Conservation (phyloP, 176 grass and related monocot species). For the Musa troglodytarum region DNA sequence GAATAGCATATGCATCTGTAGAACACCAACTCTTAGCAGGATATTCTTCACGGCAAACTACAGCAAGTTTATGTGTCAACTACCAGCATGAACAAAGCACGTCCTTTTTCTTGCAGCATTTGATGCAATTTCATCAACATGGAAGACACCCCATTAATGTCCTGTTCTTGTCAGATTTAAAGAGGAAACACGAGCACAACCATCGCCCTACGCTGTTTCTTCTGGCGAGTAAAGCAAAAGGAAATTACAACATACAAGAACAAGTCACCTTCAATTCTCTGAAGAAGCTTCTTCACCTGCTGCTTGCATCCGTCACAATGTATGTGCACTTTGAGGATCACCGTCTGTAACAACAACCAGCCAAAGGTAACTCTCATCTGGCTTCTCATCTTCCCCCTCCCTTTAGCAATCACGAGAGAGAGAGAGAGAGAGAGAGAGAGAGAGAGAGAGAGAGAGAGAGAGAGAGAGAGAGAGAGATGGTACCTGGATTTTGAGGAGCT, state of each 20-base stretch:
- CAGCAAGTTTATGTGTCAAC: no score
- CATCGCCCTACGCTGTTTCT: no score
- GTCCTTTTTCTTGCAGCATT: no score
- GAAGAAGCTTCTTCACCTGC: slow-evolving; percentile 94
- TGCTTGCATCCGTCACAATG: slow-evolving; percentile 94
- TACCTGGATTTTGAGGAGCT: slow-evolving; percentile 97
- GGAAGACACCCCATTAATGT: no score
- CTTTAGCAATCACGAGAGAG: neutral
- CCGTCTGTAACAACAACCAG: slow-evolving; percentile 52
- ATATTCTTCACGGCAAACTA: neutral
- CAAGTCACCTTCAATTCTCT: slow-evolving; percentile 81
- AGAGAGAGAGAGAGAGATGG: slow-evolving; percentile 4
- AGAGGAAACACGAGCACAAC: no score
- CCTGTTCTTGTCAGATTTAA: no score
- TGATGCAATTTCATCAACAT: no score
- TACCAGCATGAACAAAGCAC: no score
- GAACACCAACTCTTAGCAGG: neutral
- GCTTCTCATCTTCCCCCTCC: slow-evolving; percentile 4
- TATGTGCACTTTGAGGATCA: slow-evolving; percentile 91
- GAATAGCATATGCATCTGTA: neutral
- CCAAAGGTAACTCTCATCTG: neutral
- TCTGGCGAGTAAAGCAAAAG: no score
- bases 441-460: neutral
- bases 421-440: no score
- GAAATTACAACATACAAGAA: neutral